Percentiles rank a stretch among this genome's conserved stretches.
These are phyloP conservation scores for Trichomonascus vanleenenianus DNA, from an alignment of 805 yeast genomes.

Conservation along the genomic window DNA sequence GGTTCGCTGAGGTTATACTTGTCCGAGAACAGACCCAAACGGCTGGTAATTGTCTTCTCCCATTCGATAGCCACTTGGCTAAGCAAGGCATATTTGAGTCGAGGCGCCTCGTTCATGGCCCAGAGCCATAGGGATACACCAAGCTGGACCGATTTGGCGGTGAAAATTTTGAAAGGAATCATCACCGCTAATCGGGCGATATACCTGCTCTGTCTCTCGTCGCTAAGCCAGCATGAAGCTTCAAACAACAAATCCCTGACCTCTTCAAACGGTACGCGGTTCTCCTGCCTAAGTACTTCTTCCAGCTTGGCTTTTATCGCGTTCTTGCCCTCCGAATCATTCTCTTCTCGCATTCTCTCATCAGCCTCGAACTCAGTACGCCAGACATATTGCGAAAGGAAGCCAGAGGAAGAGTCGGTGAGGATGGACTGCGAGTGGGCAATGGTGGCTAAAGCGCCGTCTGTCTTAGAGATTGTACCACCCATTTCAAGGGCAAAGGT, in stretches of 20 bases:
- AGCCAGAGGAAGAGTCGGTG: conserved; percentile 55
- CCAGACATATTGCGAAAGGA: conserved; percentile 74
- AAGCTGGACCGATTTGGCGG: conserved; percentile 48
- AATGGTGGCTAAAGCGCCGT: conserved; percentile 53
- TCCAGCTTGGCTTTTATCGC: conserved; percentile 25
- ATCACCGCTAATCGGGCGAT: conserved; percentile 23
- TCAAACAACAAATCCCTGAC: conserved; percentile 24
- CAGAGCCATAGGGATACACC: conserved; percentile 79
- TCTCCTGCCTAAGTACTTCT: conserved; percentile 12
- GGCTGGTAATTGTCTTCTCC: conserved; percentile 53
- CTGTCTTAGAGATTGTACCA: conserved; percentile 57
- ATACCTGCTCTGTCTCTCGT: conserved; percentile 8
- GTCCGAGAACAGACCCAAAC: conserved; percentile 58
- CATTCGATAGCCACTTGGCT: conserved; percentile 64
- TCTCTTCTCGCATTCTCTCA: background rate
- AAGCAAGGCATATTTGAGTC: conserved; percentile 49
- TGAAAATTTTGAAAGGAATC: conserved; percentile 65
- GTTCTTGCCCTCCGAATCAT: conserved; percentile 6
- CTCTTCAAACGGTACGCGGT: conserved; percentile 20
- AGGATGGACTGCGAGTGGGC: conserved; percentile 28
- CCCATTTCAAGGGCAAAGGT: conserved; percentile 90
- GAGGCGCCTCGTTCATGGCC: conserved; percentile 58
- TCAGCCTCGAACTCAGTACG: conserved; percentile 34
- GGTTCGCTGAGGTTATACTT: conserved; percentile 48
- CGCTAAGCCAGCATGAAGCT: conserved; percentile 32